Evolutionary conservation across 2,329 filamentous ascomycete genomes (phyloP), one percentile per base, ranked within the genome.

Genomic region (Nigrospora osmanthi): DNA sequence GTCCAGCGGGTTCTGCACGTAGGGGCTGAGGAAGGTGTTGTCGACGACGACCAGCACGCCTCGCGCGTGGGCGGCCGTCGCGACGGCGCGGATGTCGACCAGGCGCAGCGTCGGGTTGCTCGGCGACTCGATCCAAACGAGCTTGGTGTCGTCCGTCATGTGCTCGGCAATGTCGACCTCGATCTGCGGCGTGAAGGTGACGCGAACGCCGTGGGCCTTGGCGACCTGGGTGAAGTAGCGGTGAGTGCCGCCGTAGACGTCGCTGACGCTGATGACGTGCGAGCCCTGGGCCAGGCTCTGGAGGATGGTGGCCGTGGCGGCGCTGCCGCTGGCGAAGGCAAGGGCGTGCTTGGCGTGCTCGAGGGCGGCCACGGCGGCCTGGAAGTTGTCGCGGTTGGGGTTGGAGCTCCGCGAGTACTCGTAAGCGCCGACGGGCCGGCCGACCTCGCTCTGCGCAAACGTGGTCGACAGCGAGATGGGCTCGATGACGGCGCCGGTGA

Each of bases 221-320:
- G 93, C 93, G 42, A 97, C 93, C 71, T 96, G 90, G 53, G 93
- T 98, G 75, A 98, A 98, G 75, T 98, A 98, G 59, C 93, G 80
- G 72, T 98, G 93, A 36, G 93, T 98, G 56, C 93, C 93, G 56
- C 93, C 93, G 66, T 98, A 98, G 57, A 98, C 90, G 65, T 98
- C 93, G 38, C 89, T 95, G 40, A 98, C 89, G 49, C 89, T 96
- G 57, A 98, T 84, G 58, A 98, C 88, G 70, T 98, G 93, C 40
- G 88, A 93, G 50, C 89, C 90, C 12, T 86, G 77, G 19, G 91
- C 89, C 47, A 98, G 80, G 55, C 87, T 93, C 71, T 97, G 93
- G 47, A 98, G 80, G 60, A 98, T 89, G 56, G 80, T 88, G 49
- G 93, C 91, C 1, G 93, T 98, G 44, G 93, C 89, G 37, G 93